A percentile compares a stretch with the other conserved stretches of the same genome.
Evolutionary conservation across 805 yeast genomes (phyloP).

Genomic region (Jamesozyma lodderae): DNA sequence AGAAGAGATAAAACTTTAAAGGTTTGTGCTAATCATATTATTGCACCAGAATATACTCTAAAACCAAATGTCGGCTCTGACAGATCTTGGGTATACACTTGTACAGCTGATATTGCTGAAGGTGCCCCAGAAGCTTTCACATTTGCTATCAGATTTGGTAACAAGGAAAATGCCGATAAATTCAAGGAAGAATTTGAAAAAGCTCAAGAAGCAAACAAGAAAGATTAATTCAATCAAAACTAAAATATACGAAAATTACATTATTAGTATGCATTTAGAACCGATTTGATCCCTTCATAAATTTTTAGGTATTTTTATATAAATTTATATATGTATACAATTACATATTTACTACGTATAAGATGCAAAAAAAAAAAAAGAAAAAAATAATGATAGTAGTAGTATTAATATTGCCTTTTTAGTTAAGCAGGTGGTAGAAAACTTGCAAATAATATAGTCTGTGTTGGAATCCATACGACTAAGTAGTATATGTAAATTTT

Average conservation of each 20-base stretch:
- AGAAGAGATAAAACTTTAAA: conserved; percentile 98
- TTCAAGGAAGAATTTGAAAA: conserved; percentile 87
- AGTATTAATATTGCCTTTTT: no score
- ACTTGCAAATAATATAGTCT: conserved; percentile 66
- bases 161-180: conserved; percentile 86
- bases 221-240: conserved; percentile 4
- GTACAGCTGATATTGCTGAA: conserved; percentile 89
- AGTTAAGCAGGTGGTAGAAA: conserved; percentile 92
- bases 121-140: conserved; percentile 95
- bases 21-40: conserved; percentile 94
- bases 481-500: conserved; percentile 39
- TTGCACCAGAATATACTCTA: conserved; percentile 71
- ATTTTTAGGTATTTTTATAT: background rate
- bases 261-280: no score
- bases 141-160: conserved; percentile 90
- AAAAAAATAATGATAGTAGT: no score
- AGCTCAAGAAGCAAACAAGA: conserved; percentile 66
- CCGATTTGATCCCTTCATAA: background rate
- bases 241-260: no score
- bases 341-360: no score
- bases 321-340: no score
- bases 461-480: conserved; percentile 56
- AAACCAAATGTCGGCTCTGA: conserved; percentile 94
- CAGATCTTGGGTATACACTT: conserved; percentile 96
- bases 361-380: no score